Percentiles rank a stretch among this genome's conserved stretches.
Evolutionary conservation across 495 filamentous ascomycete genomes (phyloP).

Genomic region (Umbilicaria muhlenbergii): DNA sequence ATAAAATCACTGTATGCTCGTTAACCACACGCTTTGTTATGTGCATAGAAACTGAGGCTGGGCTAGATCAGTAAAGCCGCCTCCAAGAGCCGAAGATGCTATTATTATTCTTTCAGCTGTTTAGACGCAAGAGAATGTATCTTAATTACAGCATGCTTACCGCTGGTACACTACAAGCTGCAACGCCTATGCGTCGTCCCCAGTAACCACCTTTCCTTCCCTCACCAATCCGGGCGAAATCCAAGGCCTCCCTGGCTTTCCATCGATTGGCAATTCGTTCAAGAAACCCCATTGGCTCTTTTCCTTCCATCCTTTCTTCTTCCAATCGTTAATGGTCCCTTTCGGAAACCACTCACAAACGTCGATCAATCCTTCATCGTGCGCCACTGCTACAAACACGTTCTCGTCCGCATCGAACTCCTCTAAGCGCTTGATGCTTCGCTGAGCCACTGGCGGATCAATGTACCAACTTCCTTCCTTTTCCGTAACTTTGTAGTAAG

Average conservation of each 20-base stretch:
- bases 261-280: slow-evolving; percentile 15
- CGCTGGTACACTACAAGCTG: background rate
- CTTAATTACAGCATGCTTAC: background rate
- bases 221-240: slow-evolving; percentile 13
- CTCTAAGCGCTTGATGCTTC: slow-evolving; percentile 8
- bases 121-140: background rate
- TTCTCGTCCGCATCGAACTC: slow-evolving; percentile 7
- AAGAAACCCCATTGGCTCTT: slow-evolving; percentile 14
- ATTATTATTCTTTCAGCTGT: too few relatives aligned
- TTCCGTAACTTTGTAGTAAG: slow-evolving; percentile 14
- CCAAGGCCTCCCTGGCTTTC: slow-evolving; percentile 10
- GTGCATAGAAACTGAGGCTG: too few relatives aligned
- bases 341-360: slow-evolving; percentile 3
- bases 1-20: too few relatives aligned
- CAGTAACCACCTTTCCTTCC: slow-evolving; percentile 10
- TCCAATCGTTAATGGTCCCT: slow-evolving; percentile 6
- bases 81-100: too few relatives aligned
- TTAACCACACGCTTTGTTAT: too few relatives aligned
- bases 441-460: slow-evolving; percentile 11
- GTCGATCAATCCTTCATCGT: slow-evolving; percentile 1
- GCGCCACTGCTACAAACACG: slow-evolving; percentile 4
- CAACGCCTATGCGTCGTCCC: background rate
- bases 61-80: too few relatives aligned
- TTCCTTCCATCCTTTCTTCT: slow-evolving; percentile 7
- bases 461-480: slow-evolving; percentile 10